Evolutionary conservation across 2,329 filamentous ascomycete species (phyloP).

Genomic region (Colletotrichum australisinense): DNA sequence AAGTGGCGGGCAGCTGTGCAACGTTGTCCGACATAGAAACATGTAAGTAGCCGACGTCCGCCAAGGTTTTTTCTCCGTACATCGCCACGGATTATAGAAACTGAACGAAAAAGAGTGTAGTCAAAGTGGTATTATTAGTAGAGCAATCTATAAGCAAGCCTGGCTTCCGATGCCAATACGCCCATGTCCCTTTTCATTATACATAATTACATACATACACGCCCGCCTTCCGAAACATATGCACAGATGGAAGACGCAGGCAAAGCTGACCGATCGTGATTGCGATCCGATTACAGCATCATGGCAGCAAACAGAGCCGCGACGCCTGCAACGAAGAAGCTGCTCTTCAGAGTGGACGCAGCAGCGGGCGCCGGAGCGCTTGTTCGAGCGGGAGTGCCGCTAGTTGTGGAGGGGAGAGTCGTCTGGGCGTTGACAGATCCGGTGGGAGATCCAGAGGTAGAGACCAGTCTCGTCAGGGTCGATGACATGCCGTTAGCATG

Average conservation of each 20-base stretch:
- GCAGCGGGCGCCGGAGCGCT: not conserved
- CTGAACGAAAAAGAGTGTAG: not conserved
- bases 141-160: not conserved
- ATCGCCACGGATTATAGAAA: not conserved
- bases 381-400: conserved; percentile 43
- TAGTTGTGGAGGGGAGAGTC: conserved; percentile 42
- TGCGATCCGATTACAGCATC: conserved; percentile 12
- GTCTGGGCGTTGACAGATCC: conserved; percentile 37
- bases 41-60: not conserved
- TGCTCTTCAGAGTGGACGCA: not conserved
- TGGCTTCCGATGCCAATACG: not conserved
- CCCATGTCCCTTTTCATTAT: not conserved
- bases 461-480: conserved; percentile 7
- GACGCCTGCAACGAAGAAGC: conserved; percentile 13
- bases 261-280: too few relatives aligned
- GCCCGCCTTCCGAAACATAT: not conserved
- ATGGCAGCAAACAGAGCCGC: conserved; percentile 27
- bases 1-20: too few relatives aligned
- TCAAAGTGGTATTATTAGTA: conserved; percentile 11
- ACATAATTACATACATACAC: not conserved
- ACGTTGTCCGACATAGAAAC: too few relatives aligned
- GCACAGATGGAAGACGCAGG: not conserved
- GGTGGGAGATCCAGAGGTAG: conserved; percentile 37
- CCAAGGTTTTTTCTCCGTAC: not conserved
- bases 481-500: conserved; percentile 50